Percentiles rank a stretch among this genome's conserved stretches.
Conservation (phyloP, 345 rosid species). For the Balakata baccata region DNA sequence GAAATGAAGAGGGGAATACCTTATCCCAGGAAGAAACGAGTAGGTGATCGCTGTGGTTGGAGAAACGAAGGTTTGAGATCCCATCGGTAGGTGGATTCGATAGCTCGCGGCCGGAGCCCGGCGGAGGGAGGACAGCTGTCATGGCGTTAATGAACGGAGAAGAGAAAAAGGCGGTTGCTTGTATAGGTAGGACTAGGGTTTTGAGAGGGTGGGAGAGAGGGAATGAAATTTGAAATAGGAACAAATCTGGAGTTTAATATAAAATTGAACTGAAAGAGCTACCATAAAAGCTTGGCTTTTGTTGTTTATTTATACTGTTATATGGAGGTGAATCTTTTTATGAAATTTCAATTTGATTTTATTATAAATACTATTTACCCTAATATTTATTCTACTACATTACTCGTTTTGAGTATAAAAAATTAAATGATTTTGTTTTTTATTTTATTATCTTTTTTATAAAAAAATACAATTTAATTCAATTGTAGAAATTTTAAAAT, state of each 20-base stretch:
- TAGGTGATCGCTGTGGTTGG: conserved; percentile 87
- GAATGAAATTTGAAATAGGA: conserved; percentile 13
- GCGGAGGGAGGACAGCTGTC: conserved; percentile 53
- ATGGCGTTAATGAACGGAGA: conserved; percentile 23
- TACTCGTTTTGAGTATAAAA: too few relatives aligned
- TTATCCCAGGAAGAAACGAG: conserved; percentile 99
- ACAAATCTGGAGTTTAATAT: background rate
- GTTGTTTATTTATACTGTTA: too few relatives aligned
- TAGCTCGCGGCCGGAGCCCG: conserved; percentile 73
- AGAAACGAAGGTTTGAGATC: conserved; percentile 88
- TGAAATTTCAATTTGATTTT: too few relatives aligned
- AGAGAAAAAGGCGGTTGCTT: background rate
- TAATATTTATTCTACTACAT: too few relatives aligned
- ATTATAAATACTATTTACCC: too few relatives aligned
- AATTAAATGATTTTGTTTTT: too few relatives aligned
- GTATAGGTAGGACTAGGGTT: conserved; percentile 3
- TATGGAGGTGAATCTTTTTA: too few relatives aligned
- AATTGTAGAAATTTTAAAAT: too few relatives aligned
- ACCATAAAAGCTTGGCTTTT: background rate
- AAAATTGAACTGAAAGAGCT: background rate
- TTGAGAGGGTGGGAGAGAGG: background rate
- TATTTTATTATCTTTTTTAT: too few relatives aligned
- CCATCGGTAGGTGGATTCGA: conserved; percentile 85
- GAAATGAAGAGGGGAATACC: conserved; percentile 29
- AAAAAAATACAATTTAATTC: too few relatives aligned